Base-by-base conservation (phyloP, 306 rosid species). In the Erythrophleum fordii region DNA sequence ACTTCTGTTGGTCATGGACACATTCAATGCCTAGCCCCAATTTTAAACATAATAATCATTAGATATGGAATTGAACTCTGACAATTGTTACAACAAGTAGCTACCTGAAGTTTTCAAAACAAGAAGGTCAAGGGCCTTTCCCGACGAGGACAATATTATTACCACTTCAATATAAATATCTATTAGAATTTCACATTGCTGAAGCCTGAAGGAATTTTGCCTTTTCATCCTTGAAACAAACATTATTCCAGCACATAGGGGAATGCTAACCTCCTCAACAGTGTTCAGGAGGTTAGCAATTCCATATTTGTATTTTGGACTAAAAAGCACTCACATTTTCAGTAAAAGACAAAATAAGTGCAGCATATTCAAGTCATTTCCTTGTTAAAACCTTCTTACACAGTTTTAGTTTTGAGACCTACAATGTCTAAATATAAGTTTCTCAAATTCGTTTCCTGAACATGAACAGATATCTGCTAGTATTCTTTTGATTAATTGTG, bases 41-140 rank as follows among this genome's bases (percentile, higher is more conserved):
- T 55, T 31, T 9, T 3, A 70, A 60, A 75, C 31, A 84, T 13
- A 60, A 56, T 68, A 9, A 39, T 17, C 52, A 22, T 80, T 69
- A 23, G 29, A 46, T 29, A 51, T 67, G 37, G 69, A 75, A 35
- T 22, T 46, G 49, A 69, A 44, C 72, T 69, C 41, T 59, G 70
- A 31, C 70, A 20, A 65, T 17, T 23, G 76, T 28, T n/a, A 45
- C 67, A 8, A 59, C 17, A 69, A 37, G 52, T 26, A 56, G 13
- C 16, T 22, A 81, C 42, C 56, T 44, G 14, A 71, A 71, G 64
- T 31, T 81, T 72, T 44, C 25, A 17, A 49, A 73, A 67, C 81
- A 48, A 28, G 37, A 69, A 66, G 49, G 17, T 49, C 42, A 49
- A 35, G 34, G 18, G 69, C 61, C 37, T 46, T 77, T 48, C 78